Base-by-base conservation (phyloP, 1,284 basidiomycete species). In the Heterobasidion occidentale region DNA sequence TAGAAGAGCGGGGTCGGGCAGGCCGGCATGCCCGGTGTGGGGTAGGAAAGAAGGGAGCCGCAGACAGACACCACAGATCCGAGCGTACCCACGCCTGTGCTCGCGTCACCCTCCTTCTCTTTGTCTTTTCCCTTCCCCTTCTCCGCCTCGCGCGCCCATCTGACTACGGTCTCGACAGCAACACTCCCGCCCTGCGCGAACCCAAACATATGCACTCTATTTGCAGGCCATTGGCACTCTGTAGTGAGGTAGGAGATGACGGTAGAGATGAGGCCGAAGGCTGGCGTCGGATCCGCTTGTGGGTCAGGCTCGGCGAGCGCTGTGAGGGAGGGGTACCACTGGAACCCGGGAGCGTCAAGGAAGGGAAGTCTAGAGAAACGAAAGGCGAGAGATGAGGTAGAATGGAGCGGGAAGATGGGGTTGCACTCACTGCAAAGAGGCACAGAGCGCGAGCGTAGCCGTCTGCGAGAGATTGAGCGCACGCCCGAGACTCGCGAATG, bases 241-340 rank as follows among this genome's bases (percentile, higher is more conserved):
- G 68, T 61, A 6, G 73, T 74, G 51, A 96, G 79, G 61, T 88
- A 77, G 9, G 73, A 66, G 55, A 92, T 61, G 20, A 88, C 71
- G 9, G 68, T 72, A 2, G 70, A 66, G 20, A 95, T 69, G 17
- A 84, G 67, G 3, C 79, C 73, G 47, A 89, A 73, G 0, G 84
- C 84, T 1, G 80, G 71, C 0, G 85, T 84, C 7, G 92, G 92
- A 62, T 93, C 84, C 1, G 90, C 88, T 7, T 76, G 74, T 6
- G 49, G 66, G 56, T 95, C 76, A 36, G 85, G 74, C 62, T 92
- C 86, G 42, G 92, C 92, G 12, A 93, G 78, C 3, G 72, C 73
- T 65, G 91, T 85, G 68, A 95, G 96, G 45, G 90, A 90, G 15
- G 80, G 74, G 70, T 92, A 96, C 94, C 94, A 96, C 68, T 94